Percentiles rank a stretch among this genome's conserved stretches.
These are phyloP conservation scores for Aspergillus pseudotamarii DNA, from an alignment of 2,329 filamentous ascomycete species.

Conservation along the genomic window DNA sequence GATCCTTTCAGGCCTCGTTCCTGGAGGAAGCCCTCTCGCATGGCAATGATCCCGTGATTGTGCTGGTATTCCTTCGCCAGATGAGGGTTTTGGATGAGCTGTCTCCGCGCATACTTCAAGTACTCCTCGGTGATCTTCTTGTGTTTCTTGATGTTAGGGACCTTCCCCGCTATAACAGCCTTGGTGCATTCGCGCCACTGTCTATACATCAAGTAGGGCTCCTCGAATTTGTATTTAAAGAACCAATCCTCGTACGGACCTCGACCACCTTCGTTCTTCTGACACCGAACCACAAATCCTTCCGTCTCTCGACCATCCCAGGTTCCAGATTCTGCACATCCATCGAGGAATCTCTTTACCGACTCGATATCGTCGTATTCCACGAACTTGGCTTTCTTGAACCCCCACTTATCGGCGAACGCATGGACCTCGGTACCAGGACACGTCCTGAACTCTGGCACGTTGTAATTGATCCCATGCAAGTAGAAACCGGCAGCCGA, in stretches of 20 bases:
- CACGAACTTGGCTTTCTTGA: slow-evolving; percentile 82
- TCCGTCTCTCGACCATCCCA: slow-evolving; percentile 93
- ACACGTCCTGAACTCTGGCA: slow-evolving; percentile 90
- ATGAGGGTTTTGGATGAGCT: slow-evolving; percentile 68
- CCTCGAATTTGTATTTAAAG: slow-evolving; percentile 99
- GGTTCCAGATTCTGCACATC: slow-evolving; percentile 82
- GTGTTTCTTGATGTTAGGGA: slow-evolving; percentile 83
- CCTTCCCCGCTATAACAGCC: slow-evolving; percentile 73
- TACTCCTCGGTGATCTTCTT: slow-evolving; percentile 89
- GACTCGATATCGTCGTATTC: slow-evolving; percentile 72
- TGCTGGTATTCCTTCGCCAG: slow-evolving; percentile 73
- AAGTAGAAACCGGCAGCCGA: slow-evolving; percentile 88
- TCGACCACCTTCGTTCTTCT: slow-evolving; percentile 55
- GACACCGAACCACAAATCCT: slow-evolving; percentile 94
- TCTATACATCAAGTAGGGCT: slow-evolving; percentile 97
- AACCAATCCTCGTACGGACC: slow-evolving; percentile 87
- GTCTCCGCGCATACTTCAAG: slow-evolving; percentile 74
- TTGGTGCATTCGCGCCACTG: slow-evolving; percentile 99
- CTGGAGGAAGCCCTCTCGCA: slow-evolving; percentile 84
- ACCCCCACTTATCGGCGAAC: slow-evolving; percentile 92
- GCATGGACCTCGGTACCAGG: slow-evolving; percentile 78
- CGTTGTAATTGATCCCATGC: slow-evolving; percentile 92
- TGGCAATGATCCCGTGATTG: slow-evolving; percentile 92
- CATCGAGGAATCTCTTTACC: slow-evolving; percentile 80
- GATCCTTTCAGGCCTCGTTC: slow-evolving; percentile 83